Conservation (phyloP, 257 asterid species). For the Buddleja alternifolia region DNA sequence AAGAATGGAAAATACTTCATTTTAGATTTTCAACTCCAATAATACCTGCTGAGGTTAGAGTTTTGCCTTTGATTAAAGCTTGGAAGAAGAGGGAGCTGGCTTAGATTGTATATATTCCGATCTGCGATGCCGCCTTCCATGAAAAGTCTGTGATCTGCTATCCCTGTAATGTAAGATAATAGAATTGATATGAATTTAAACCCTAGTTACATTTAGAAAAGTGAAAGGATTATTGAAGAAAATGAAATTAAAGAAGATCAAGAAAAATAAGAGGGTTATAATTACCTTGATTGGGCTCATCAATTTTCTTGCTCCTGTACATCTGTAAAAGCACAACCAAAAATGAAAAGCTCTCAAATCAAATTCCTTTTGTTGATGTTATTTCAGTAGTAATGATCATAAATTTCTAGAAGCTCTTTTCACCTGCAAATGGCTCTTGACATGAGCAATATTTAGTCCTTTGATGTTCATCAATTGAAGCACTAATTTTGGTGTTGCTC, state of each 20-base stretch:
- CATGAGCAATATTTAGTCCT: constrained; percentile 88
- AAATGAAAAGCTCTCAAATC: not conserved
- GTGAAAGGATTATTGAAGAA: not conserved
- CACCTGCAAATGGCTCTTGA: constrained; percentile 95
- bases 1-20: not conserved
- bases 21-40: not conserved
- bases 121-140: constrained; percentile 56
- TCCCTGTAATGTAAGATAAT: constrained; percentile 36
- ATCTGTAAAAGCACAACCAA: constrained; percentile 52
- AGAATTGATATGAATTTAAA: not conserved
- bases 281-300: constrained; percentile 65
- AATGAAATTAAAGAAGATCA: not conserved
- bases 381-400: not conserved
- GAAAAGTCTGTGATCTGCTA: constrained; percentile 44
- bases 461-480: constrained; percentile 80
- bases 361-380: not conserved
- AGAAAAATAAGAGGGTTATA: not conserved
- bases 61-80: constrained; percentile 47
- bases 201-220: constrained; percentile 25
- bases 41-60: constrained; percentile 45
- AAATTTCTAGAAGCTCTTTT: not conserved
- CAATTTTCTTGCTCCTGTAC: constrained; percentile 79
- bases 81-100: constrained; percentile 67
- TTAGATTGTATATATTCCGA: constrained; percentile 61
- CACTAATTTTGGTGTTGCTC: constrained; percentile 86